Evolutionary conservation across 2,329 filamentous ascomycete genomes (phyloP).

Genomic region (Lachnellula hyalina): DNA sequence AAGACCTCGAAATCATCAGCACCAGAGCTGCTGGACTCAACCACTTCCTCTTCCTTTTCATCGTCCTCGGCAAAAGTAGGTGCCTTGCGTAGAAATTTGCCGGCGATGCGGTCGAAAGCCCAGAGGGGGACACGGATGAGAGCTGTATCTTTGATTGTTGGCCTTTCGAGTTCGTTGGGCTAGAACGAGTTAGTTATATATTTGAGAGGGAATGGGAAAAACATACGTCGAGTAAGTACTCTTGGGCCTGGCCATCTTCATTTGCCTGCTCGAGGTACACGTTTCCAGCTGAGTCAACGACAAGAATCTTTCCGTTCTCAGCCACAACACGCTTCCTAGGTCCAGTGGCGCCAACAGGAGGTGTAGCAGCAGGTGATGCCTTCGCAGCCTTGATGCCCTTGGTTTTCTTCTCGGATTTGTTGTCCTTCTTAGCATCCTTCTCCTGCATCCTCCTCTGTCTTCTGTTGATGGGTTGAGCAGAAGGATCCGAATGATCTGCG

Average conservation of each 20-base stretch:
- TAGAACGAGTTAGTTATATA: slow-evolving; percentile 34
- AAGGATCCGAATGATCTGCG: slow-evolving; percentile 43
- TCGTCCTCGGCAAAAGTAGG: slow-evolving; percentile 35
- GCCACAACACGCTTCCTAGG: slow-evolving; percentile 83
- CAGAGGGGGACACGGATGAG: slow-evolving; percentile 74
- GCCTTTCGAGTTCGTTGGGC: slow-evolving; percentile 73
- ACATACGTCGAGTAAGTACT: slow-evolving; percentile 84
- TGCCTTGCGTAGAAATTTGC: slow-evolving; percentile 41
- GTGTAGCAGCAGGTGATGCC: slow-evolving; percentile 33
- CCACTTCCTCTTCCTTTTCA: slow-evolving; percentile 40
- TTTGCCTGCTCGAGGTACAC: slow-evolving; percentile 93
- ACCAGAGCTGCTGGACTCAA: slow-evolving; percentile 49
- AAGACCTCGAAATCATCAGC: slow-evolving; percentile 59
- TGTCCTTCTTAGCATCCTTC: slow-evolving; percentile 68
- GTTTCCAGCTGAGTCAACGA: slow-evolving; percentile 87
- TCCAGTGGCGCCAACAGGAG: slow-evolving; percentile 58
- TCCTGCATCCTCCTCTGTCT: slow-evolving; percentile 86
- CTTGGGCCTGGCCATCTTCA: slow-evolving; percentile 75
- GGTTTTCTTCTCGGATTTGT: slow-evolving; percentile 50
- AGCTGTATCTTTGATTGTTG: slow-evolving; percentile 76
- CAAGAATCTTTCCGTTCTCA: slow-evolving; percentile 90
- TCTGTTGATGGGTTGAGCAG: slow-evolving; percentile 63
- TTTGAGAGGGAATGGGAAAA: slow-evolving; percentile 7
- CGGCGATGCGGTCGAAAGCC: slow-evolving; percentile 55
- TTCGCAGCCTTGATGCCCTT: slow-evolving; percentile 44